These are phyloP conservation scores for Stipa capillata DNA, from an alignment of 176 grass and related monocot genomes.

Conservation along the genomic window DNA sequence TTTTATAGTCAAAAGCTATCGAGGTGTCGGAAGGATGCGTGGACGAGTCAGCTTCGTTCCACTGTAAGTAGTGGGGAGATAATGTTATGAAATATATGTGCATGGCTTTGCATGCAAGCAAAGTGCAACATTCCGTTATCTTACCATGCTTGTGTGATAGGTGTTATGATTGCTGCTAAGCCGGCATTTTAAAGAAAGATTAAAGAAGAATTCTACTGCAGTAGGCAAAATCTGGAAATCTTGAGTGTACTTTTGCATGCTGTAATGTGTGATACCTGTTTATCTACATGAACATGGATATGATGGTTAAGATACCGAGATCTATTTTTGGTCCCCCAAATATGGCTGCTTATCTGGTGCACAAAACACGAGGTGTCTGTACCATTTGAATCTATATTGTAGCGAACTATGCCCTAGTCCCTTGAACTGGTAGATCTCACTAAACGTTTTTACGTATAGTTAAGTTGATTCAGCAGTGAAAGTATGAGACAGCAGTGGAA, in stretches of 20 bases:
- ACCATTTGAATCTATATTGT: background rate
- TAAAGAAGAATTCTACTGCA: background rate
- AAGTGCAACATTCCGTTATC: background rate
- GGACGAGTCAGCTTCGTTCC: background rate
- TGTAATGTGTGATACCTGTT: background rate
- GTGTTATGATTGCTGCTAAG: background rate
- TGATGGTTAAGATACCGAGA: background rate
- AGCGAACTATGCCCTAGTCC: background rate
- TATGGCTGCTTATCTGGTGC: background rate
- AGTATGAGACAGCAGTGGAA: too few relatives aligned
- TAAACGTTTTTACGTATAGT: background rate
- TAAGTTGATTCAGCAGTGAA: too few relatives aligned
- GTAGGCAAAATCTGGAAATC: background rate
- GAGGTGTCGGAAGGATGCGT: background rate
- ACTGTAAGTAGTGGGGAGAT: background rate
- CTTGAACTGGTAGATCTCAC: background rate
- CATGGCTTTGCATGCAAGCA: background rate
- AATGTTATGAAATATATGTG: background rate
- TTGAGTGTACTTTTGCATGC: background rate
- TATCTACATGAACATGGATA: background rate
- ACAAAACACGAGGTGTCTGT: background rate
- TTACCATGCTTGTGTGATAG: background rate
- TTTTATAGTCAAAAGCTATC: background rate
- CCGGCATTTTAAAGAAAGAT: constrained; percentile 1
- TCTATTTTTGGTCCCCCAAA: background rate